A percentile compares a stretch with the other conserved stretches of the same genome.
Evolutionary conservation across 1,284 basidiomycete genomes (phyloP).

Genomic region (Apiotrichum mycotoxinovorans): DNA sequence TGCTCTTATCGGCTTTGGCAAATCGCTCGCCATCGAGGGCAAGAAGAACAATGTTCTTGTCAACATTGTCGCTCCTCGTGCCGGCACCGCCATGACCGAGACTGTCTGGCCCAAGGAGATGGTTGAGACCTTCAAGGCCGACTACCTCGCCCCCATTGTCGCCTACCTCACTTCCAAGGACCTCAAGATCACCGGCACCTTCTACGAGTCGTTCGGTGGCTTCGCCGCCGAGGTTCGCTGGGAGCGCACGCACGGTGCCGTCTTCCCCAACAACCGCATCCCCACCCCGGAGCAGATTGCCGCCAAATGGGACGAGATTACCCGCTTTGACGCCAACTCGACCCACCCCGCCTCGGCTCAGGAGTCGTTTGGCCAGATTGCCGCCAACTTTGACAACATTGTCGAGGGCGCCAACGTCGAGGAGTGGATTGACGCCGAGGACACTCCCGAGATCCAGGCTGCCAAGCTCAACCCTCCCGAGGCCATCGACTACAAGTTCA

Average conservation of each 20-base stretch:
- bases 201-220: conserved; percentile 89
- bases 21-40: conserved; percentile 88
- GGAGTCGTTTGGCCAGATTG: conserved; percentile 73
- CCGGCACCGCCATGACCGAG: conserved; percentile 86
- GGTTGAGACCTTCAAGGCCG: conserved; percentile 76
- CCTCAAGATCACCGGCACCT: conserved; percentile 65
- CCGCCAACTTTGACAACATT: conserved; percentile 76
- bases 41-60: conserved; percentile 83
- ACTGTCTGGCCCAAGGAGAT: conserved; percentile 85
- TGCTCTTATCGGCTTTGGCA: conserved; percentile 84
- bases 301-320: conserved; percentile 74
- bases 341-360: conserved; percentile 69
- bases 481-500: conserved; percentile 66
- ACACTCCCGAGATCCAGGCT: conserved; percentile 74
- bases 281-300: conserved; percentile 75
- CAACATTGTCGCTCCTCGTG: conserved; percentile 84
- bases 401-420: conserved; percentile 62
- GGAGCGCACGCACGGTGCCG: conserved; percentile 75
- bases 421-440: conserved; percentile 67
- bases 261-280: conserved; percentile 71
- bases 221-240: conserved; percentile 91
- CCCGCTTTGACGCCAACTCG: conserved; percentile 69
- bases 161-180: conserved; percentile 85
- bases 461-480: conserved; percentile 67
- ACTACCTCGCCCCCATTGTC: conserved; percentile 85